Conservation (phyloP, 352 stramenopile species). For the Phytopythium ostracodes region DNA sequence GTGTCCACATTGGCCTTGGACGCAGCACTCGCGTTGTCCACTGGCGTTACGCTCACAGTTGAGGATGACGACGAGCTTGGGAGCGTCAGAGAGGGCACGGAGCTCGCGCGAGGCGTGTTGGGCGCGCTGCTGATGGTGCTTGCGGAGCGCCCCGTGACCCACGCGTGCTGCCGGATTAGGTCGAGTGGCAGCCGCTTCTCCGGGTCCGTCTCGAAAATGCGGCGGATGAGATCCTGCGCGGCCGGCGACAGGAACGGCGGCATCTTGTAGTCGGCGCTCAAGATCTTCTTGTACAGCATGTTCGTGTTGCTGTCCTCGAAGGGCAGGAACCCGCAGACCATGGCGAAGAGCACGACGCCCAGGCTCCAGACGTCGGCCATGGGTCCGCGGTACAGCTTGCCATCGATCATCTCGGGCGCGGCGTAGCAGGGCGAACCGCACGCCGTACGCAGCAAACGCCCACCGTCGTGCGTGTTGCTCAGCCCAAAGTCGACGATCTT, state of each 20-base stretch:
- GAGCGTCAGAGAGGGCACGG: constrained; percentile 17
- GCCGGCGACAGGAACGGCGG: constrained; percentile 74
- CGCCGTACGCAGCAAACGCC: constrained; percentile 77
- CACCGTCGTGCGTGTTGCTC: constrained; percentile 86
- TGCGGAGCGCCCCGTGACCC: constrained; percentile 36
- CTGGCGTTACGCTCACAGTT: neutral
- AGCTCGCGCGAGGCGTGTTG: constrained; percentile 7
- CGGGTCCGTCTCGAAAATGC: constrained; percentile 85
- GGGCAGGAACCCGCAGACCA: constrained; percentile 89
- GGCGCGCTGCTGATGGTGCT: neutral
- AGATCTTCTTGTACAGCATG: constrained; percentile 92
- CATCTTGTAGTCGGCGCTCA: constrained; percentile 80
- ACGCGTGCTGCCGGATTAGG: constrained; percentile 79
- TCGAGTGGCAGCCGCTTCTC: constrained; percentile 68
- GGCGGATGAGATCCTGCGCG: constrained; percentile 74
- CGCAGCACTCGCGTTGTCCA: neutral
- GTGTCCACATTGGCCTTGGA: neutral
- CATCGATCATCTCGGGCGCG: constrained; percentile 91
- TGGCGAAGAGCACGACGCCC: constrained; percentile 91
- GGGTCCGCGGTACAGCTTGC: constrained; percentile 77
- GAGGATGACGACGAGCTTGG: neutral
- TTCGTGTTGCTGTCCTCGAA: constrained; percentile 93
- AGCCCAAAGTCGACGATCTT: constrained; percentile 95
- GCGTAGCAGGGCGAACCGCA: constrained; percentile 93
- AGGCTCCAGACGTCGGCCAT: constrained; percentile 90